Conservation (phyloP, 2,329 filamentous ascomycete genomes). For the Epichloe sylvatica region DNA sequence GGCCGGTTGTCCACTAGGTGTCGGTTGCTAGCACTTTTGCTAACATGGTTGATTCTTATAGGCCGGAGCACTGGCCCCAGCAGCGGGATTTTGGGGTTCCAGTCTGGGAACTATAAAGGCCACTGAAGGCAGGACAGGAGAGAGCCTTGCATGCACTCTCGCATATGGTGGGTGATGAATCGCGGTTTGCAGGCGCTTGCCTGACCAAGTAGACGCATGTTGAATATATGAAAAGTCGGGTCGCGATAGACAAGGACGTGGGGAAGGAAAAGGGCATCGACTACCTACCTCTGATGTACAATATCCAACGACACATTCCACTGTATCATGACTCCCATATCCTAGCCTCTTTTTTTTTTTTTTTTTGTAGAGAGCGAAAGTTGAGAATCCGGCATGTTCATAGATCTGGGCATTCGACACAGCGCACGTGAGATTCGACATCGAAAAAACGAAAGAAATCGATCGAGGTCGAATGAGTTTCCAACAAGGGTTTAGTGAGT, state of each 20-base stretch:
- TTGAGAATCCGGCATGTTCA: not conserved
- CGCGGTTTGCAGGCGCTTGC: not conserved
- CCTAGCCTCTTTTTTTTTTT: too few relatives aligned
- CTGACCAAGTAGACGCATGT: not conserved
- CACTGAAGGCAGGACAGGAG: not conserved
- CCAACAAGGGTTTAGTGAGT: not conserved
- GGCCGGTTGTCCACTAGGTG: too few relatives aligned
- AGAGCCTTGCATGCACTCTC: not conserved
- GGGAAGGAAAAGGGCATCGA: not conserved
- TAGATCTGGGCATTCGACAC: not conserved
- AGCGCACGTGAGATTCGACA: not conserved
- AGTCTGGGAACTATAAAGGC: constrained; percentile 24
- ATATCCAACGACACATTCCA: not conserved
- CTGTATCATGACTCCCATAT: not conserved
- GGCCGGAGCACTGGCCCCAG: constrained; percentile 27
- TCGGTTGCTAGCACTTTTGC: not conserved
- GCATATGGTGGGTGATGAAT: not conserved
- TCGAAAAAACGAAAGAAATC: not conserved
- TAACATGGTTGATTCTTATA: constrained; percentile 10
- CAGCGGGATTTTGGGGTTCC: constrained; percentile 27
- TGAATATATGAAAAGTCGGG: too few relatives aligned
- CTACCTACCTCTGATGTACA: not conserved
- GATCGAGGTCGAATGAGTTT: not conserved
- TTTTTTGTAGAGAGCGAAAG: not conserved
- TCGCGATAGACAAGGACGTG: too few relatives aligned